Evolutionary conservation across 257 asterid species (phyloP).

Genomic region (Penstemon barbatus): DNA sequence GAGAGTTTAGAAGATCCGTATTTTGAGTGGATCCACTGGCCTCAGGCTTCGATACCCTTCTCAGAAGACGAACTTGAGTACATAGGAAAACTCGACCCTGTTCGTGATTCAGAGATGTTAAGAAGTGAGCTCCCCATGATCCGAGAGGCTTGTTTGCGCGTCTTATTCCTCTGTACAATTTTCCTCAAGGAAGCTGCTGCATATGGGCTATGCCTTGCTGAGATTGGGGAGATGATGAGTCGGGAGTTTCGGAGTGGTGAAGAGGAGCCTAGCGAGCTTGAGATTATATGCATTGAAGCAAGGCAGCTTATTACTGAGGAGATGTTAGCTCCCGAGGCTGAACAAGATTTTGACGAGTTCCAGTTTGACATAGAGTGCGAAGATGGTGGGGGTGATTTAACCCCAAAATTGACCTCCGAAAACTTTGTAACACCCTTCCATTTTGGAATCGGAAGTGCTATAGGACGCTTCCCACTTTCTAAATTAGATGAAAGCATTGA

Average conservation of each 20-base stretch:
- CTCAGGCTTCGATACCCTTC: slow-evolving; percentile 96
- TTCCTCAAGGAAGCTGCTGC: slow-evolving; percentile 87
- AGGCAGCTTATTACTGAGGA: slow-evolving; percentile 63
- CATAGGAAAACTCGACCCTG: slow-evolving; percentile 71
- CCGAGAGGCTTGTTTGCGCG: slow-evolving; percentile 87
- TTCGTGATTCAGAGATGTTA: slow-evolving; percentile 71
- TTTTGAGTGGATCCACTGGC: slow-evolving; percentile 99
- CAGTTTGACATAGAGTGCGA: slow-evolving; percentile 81
- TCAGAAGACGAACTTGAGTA: slow-evolving; percentile 91
- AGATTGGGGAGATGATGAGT: slow-evolving; percentile 99
- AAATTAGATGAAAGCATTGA: slow-evolving; percentile 68
- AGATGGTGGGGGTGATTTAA: slow-evolving; percentile 42
- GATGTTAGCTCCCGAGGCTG: slow-evolving; percentile 47
- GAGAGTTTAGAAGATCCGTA: slow-evolving; percentile 94
- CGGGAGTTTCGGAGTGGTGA: slow-evolving; percentile 82
- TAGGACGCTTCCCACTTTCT: slow-evolving; percentile 58
- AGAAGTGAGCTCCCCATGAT: slow-evolving; percentile 87
- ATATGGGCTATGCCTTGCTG: slow-evolving; percentile 85
- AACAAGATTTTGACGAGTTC: slow-evolving; percentile 51
- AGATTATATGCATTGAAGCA: slow-evolving; percentile 84
- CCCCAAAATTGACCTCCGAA: slow-evolving; percentile 40
- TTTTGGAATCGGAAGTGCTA: slow-evolving; percentile 52
- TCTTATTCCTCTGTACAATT: slow-evolving; percentile 69
- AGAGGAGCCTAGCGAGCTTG: slow-evolving; percentile 97
- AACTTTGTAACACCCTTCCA: slow-evolving; percentile 42